Conservation (phyloP, 345 rosid genomes). For the Rhizophora apiculata region DNA sequence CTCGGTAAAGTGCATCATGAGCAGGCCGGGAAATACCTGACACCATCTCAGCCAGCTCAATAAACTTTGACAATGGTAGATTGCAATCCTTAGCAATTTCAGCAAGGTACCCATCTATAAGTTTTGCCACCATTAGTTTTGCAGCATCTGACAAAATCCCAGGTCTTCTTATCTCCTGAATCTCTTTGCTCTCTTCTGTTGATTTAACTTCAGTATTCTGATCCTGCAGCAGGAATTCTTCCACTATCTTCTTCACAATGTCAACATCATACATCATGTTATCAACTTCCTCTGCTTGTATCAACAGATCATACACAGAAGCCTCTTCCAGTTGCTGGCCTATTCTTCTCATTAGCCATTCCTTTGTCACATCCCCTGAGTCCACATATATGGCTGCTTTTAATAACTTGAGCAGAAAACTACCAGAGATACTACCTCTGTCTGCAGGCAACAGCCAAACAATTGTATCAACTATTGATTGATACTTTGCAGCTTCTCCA, state of each 20-base stretch:
- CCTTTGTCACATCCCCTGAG: conserved; percentile 46
- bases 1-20: conserved; percentile 80
- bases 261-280: conserved; percentile 59
- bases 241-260: conserved; percentile 49
- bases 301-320: conserved; percentile 56
- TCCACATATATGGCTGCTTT: conserved; percentile 58
- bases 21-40: conserved; percentile 62
- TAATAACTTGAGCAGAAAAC: conserved; percentile 73
- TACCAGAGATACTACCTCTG: conserved; percentile 67
- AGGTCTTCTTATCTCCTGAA: conserved; percentile 36
- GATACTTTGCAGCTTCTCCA: conserved; percentile 50
- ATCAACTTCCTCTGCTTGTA: conserved; percentile 48
- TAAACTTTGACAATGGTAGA: conserved; percentile 52
- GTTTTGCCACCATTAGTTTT: conserved; percentile 80
- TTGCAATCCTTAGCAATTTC: conserved; percentile 76
- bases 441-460: conserved; percentile 60
- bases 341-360: conserved; percentile 47
- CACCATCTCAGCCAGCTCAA: conserved; percentile 66
- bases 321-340: conserved; percentile 88
- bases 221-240: conserved; percentile 56
- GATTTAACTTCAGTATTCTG: conserved; percentile 44
- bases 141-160: conserved; percentile 80
- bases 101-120: conserved; percentile 68
- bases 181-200: conserved; percentile 33
- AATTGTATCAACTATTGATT: conserved; percentile 50